These are phyloP conservation scores for Talaromyces trachyspermus DNA, from an alignment of 495 filamentous ascomycete genomes.

Conservation along the genomic window DNA sequence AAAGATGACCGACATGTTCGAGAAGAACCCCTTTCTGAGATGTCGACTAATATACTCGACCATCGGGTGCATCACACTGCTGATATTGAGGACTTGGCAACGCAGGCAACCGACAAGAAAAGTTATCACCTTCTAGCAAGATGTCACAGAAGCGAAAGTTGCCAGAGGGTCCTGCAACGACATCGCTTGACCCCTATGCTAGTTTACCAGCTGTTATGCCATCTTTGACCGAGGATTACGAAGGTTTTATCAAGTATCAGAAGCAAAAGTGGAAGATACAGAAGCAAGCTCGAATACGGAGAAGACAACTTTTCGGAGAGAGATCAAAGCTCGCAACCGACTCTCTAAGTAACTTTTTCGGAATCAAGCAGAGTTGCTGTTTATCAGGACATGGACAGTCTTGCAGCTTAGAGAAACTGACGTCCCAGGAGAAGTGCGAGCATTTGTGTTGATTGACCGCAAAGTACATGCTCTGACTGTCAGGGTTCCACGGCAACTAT, in stretches of 20 bases:
- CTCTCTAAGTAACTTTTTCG: conserved; percentile 79
- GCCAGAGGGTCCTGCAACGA: conserved; percentile 54
- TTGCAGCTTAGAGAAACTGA: conserved; percentile 77
- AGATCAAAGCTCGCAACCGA: conserved; percentile 58
- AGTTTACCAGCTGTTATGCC: conserved; percentile 82
- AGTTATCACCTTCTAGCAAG: conserved; percentile 56
- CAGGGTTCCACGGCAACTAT: conserved; percentile 82
- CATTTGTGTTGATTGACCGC: conserved; percentile 86
- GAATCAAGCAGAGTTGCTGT: conserved; percentile 82
- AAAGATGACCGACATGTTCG: conserved; percentile 94
- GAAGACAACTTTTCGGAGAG: conserved; percentile 91
- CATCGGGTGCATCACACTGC: conserved; percentile 47
- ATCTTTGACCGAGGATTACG: conserved; percentile 76
- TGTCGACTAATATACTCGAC: conserved; percentile 58
- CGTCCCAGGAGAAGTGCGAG: conserved; percentile 74
- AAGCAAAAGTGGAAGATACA: conserved; percentile 99
- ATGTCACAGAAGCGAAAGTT: conserved; percentile 78
- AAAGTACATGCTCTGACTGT: conserved; percentile 85
- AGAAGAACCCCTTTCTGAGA: conserved; percentile 69
- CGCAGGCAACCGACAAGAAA: conserved; percentile 60
- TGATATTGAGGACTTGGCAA: conserved; percentile 84
- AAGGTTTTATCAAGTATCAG: conserved; percentile 86
- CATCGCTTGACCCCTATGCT: conserved; percentile 71
- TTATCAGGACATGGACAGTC: conserved; percentile 89
- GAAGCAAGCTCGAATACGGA: conserved; percentile 78